Conservation (phyloP, 768 basidiomycete genomes). For the Lentinula sp. region DNA sequence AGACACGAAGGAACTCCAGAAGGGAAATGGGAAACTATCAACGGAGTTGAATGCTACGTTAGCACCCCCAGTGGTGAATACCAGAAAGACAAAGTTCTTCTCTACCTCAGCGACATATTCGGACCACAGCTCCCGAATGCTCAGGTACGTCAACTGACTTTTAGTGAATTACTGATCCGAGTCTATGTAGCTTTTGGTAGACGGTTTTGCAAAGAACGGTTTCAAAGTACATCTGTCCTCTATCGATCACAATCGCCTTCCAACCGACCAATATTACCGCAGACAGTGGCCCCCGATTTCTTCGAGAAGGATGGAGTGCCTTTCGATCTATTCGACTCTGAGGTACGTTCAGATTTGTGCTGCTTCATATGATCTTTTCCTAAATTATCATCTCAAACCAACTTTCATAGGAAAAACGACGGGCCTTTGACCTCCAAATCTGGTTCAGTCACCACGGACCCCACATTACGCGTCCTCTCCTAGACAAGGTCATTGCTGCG, state of each 20-base stretch:
- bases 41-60: conserved; percentile 34
- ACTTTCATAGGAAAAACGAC: not conserved
- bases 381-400: not conserved
- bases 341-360: not conserved
- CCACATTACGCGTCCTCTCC: conserved; percentile 33
- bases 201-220: conserved; percentile 11
- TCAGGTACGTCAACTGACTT: conserved; percentile 8
- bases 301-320: conserved; percentile 10
- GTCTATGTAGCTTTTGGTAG: conserved; percentile 6
- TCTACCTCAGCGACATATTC: conserved; percentile 34
- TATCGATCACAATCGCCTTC: not conserved
- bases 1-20: conserved; percentile 1
- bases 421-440: not conserved
- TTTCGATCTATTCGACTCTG: not conserved
- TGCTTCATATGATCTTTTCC: not conserved
- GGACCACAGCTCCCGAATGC: conserved; percentile 28
- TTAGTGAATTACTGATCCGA: not conserved
- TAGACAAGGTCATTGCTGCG: conserved; percentile 51
- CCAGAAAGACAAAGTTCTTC: conserved; percentile 29
- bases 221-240: not conserved
- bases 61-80: conserved; percentile 31
- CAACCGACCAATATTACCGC: not conserved
- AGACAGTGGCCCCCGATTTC: conserved; percentile 11
- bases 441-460: conserved; percentile 24
- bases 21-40: conserved; percentile 30